Evolutionary conservation across 129 eudicot genomes (phyloP).

Genomic region (Escallonia herrerae): DNA sequence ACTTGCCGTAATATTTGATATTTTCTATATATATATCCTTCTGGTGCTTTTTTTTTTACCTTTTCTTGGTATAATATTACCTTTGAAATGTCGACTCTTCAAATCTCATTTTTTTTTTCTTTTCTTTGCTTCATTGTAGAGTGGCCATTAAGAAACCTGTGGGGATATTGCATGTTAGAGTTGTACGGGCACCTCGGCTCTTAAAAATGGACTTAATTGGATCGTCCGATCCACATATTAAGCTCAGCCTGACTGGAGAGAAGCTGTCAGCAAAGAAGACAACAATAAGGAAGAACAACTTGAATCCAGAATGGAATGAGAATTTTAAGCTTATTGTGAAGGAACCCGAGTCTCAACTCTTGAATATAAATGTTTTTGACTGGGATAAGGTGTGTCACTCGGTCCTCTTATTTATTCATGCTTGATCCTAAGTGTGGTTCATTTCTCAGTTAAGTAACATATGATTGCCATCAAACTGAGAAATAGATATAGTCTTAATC

Average conservation of each 20-base stretch:
- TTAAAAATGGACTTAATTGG: conserved; percentile 81
- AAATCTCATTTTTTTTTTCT: no score
- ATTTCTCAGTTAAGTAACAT: no score
- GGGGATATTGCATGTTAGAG: conserved; percentile 73
- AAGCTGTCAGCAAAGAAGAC: conserved; percentile 65
- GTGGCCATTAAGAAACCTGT: conserved; percentile 60
- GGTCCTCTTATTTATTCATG: no score
- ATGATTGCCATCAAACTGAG: no score
- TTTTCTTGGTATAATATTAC: no score
- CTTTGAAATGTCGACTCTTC: no score
- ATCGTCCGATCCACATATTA: conserved; percentile 76
- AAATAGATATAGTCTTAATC: no score
- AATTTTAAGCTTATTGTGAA: conserved; percentile 67
- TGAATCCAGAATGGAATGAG: conserved; percentile 83
- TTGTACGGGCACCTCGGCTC: conserved; percentile 56
- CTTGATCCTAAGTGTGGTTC: no score
- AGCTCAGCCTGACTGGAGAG: conserved; percentile 67
- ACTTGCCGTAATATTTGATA: background rate
- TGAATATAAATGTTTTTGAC: conserved; percentile 55
- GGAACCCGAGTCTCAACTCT: conserved; percentile 65
- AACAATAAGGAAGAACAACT: conserved; percentile 55
- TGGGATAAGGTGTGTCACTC: conserved; percentile 70
- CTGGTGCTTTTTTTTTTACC: no score
- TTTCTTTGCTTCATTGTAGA: conserved; percentile 8
- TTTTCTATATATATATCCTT: no score